phyloP scores from a whole-genome alignment of 177 flowering plant genomes.

The Vitis hybrid region DNA sequence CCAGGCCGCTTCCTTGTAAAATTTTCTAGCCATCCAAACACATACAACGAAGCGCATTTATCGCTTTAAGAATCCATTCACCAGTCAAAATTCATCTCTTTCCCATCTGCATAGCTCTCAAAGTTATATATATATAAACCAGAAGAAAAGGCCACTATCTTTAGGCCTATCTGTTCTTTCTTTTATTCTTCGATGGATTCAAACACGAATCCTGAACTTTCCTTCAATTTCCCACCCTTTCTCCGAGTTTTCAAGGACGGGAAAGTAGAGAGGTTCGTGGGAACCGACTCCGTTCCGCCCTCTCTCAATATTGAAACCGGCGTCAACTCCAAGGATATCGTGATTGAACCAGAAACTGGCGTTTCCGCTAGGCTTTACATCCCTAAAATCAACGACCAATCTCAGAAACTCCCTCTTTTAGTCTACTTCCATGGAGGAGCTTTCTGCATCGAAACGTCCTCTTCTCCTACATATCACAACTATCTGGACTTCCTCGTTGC shows the following conservation, averaged over 20 bases:
- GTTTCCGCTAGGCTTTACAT: slow-evolving; percentile 7
- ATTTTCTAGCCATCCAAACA: no score
- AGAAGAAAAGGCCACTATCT: slow-evolving; percentile 6
- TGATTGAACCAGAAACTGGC: background rate
- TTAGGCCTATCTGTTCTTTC: slow-evolving; percentile 7
- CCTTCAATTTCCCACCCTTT: background rate
- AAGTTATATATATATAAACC: no score
- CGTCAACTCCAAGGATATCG: slow-evolving; percentile 8
- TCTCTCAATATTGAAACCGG: background rate
- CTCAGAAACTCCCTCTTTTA: slow-evolving; percentile 11
- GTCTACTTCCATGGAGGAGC: slow-evolving; percentile 20
- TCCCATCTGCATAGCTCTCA: no score
- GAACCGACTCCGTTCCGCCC: background rate
- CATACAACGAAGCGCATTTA: no score
- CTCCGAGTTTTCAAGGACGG: slow-evolving; percentile 12
- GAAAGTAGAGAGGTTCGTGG: background rate
- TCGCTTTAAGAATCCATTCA: no score
- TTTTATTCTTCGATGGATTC: slow-evolving; percentile 7
- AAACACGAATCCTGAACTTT: background rate
- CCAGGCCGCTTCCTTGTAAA: no score
- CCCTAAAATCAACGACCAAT: background rate
- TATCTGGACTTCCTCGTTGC: slow-evolving; percentile 24
- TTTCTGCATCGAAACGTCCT: slow-evolving; percentile 8
- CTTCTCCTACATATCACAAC: slow-evolving; percentile 18
- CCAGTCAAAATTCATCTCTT: no score